Conservation (phyloP, 2,329 filamentous ascomycete genomes). For the Fusarium sp. region DNA sequence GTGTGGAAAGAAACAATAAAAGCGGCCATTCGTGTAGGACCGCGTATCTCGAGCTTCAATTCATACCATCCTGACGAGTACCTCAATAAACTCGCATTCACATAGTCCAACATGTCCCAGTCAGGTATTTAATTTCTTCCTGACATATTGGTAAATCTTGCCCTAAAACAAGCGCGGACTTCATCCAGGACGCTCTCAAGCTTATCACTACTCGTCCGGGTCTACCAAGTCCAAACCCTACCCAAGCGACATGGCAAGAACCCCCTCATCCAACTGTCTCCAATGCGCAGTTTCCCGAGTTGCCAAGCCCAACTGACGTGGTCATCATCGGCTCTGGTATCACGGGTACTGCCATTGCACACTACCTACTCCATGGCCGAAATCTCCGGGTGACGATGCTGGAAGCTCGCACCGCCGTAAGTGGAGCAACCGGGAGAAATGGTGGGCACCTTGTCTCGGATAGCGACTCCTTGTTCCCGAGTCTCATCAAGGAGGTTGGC, state of each 20-base stretch:
- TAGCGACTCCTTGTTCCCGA: slow-evolving; percentile 54
- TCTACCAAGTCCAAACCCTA: slow-evolving; percentile 22
- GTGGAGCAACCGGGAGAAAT: slow-evolving; percentile 47
- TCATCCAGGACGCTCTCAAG: slow-evolving; percentile 15
- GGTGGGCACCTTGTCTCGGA: slow-evolving; percentile 45
- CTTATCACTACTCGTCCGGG: slow-evolving; percentile 14
- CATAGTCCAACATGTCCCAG: background rate
- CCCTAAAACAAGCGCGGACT: background rate
- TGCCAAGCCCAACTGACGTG: slow-evolving; percentile 35
- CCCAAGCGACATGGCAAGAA: slow-evolving; percentile 23
- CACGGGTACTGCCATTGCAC: slow-evolving; percentile 43
- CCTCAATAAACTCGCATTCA: background rate
- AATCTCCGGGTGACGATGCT: slow-evolving; percentile 38
- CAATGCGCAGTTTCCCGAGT: slow-evolving; percentile 29
- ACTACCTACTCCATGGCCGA: slow-evolving; percentile 29
- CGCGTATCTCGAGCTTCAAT: background rate
- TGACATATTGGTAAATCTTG: background rate
- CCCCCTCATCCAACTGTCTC: slow-evolving; percentile 39
- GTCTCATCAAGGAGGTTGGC: slow-evolving; percentile 46
- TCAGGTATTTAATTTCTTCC: background rate
- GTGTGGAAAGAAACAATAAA: background rate
- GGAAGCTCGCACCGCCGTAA: slow-evolving; percentile 44
- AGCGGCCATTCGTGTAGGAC: background rate
- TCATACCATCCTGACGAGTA: background rate
- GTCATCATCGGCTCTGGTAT: slow-evolving; percentile 48